Evolutionary conservation across 2,329 filamentous ascomycete species (phyloP).

Genomic region (Corynespora cassiicola): DNA sequence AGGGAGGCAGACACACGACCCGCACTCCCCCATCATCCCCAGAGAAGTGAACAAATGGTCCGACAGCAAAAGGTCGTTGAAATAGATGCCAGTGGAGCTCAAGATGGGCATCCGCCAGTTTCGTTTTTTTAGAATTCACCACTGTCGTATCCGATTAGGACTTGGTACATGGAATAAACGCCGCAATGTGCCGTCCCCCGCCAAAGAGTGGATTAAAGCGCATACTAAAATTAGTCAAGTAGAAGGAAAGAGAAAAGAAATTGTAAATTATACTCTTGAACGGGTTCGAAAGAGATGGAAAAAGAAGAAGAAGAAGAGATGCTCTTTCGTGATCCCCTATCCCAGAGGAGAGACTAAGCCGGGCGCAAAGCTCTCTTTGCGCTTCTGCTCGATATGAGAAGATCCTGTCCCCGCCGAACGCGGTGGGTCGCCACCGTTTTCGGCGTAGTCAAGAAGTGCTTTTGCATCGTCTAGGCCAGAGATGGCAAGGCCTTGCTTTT

Average conservation of each 20-base stretch:
- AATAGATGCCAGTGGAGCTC: too few relatives aligned
- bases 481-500: conserved; percentile 44
- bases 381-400: conserved; percentile 10
- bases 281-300: background rate
- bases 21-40: too few relatives aligned
- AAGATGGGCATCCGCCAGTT: too few relatives aligned
- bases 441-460: conserved; percentile 40
- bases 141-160: too few relatives aligned
- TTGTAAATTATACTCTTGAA: conserved; percentile 9
- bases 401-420: conserved; percentile 8
- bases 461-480: conserved; percentile 44
- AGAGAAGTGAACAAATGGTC: too few relatives aligned
- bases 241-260: background rate
- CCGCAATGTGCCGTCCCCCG: background rate
- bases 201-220: conserved; percentile 11
- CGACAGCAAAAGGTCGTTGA: too few relatives aligned
- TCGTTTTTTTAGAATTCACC: too few relatives aligned
- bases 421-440: conserved; percentile 21
- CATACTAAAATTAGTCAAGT: conserved; percentile 11
- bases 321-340: too few relatives aligned
- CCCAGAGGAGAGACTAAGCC: conserved; percentile 11
- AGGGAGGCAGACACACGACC: too few relatives aligned
- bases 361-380: conserved; percentile 17
- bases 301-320: background rate
- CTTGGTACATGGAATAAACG: too few relatives aligned